A percentile compares a stretch with the other conserved stretches of the same genome.
phyloP scores from a whole-genome alignment of 352 stramenopile species.

The Phytophthora rubi region DNA sequence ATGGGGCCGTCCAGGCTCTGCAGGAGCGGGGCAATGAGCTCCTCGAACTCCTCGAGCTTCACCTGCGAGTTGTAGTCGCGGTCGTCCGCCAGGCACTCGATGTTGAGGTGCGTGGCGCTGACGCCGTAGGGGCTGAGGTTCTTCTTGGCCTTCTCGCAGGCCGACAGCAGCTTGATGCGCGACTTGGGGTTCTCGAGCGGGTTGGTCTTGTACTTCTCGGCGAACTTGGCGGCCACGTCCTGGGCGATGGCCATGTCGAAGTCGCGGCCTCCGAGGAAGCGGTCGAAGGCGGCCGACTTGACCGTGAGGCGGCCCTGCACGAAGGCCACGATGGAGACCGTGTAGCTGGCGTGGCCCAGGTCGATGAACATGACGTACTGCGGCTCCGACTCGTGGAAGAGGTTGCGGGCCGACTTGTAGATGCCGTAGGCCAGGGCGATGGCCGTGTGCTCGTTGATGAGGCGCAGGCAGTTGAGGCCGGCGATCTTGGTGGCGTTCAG shows the following conservation, averaged over 20 bases:
- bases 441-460: constrained; percentile 99
- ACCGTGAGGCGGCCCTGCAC: constrained; percentile 97
- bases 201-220: constrained; percentile 96
- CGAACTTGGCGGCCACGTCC: constrained; percentile 95
- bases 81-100: constrained; percentile 99
- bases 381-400: constrained; percentile 93
- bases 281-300: constrained; percentile 94
- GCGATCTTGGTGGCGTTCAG: constrained; percentile 94
- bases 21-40: constrained; percentile 91
- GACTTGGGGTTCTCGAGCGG: constrained; percentile 92
- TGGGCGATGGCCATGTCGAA: constrained; percentile 97
- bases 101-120: constrained; percentile 95
- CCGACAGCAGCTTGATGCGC: constrained; percentile 96
- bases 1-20: constrained; percentile 88
- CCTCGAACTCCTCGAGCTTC: constrained; percentile 95
- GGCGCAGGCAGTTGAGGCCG: constrained; percentile 95
- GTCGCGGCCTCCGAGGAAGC: constrained; percentile 95
- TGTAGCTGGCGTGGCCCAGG: constrained; percentile 96
- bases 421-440: constrained; percentile 96
- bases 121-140: constrained; percentile 97
- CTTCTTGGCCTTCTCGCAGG: constrained; percentile 99
- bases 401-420: constrained; percentile 95
- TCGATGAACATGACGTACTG: constrained; percentile 99
- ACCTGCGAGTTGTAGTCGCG: constrained; percentile 96
- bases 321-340: constrained; percentile 92